Evolutionary conservation across 768 basidiomycete species (phyloP), one percentile per base, ranked within the genome.

Genomic region (Auricularia sp.): DNA sequence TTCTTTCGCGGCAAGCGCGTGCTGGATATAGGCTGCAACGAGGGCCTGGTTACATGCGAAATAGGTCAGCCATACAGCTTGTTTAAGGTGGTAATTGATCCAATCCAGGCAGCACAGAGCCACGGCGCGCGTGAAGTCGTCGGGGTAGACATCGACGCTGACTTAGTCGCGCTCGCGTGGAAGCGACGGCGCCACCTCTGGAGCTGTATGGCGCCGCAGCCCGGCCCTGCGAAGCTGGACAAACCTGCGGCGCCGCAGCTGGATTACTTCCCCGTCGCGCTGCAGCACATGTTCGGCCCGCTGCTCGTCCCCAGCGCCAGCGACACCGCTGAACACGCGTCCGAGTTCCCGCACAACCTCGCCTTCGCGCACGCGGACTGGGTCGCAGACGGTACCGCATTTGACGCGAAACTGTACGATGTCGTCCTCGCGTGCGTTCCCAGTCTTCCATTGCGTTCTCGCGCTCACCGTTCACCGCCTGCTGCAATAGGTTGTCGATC

Each of bases 11-110:
- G 74, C 14, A 82, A 83, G 65, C 76, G 78, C 59, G 87, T 94
- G 2, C 80, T 96, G 11, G 93, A 96, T 74, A 76, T 95, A 0
- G 93, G 93, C 0, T 92, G 90, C 72, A 96, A 95, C 72, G 87
- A 91, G 70, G 93, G 93, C 7, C 84, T 82, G 81, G 86, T 95
- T 42, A 88, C 90, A 1, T 88, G 88, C 71, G 90, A 94, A 72
- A 85, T 94, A n/a, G 92, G 92, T 88, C 67, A 61, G 78, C 37
- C 2, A 18, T 62, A 8, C n/a, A 5, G 18, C 54, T 14, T 37
- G 3, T 29, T 10, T 33, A n/a, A 47, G 64, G 10, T 13, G 61
- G 33, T 42, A 24, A 37, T 16, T 64, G 24, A 47, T 67, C 58
- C 68, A 39, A 61, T 39, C 54, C 16, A 58, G 59, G 18, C 66